Evolutionary conservation across 2,329 filamentous ascomycete genomes (phyloP), one percentile per base, ranked within the genome.

Genomic region (Rhinocladiella similis): DNA sequence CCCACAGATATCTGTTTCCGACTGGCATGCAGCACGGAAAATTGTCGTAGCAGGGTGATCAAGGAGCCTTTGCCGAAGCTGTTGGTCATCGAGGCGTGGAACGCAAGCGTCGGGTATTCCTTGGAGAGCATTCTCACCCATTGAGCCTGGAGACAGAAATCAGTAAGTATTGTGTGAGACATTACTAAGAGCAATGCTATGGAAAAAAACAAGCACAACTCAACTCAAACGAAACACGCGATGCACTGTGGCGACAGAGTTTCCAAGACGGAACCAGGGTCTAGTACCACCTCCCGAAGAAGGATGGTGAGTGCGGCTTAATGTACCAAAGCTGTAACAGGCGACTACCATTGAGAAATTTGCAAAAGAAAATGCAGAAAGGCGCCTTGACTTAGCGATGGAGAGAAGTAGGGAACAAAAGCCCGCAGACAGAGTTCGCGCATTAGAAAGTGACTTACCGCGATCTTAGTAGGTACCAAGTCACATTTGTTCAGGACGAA

Each of bases 301-400:
- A 51, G 47, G 51, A 41, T 78, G 80, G 81, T 84, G 87, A 88
- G 86, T 81, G 78, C 80, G 80, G 81, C 80, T 97, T 80, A 74
- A 86, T 99, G 84, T 97, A 87, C 94, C 94, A 97, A 90, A 85
- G 88, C 88, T 91, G 90, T 99, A 99, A 99, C 94, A 95, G 92
- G 90, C 83, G 77, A 77, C 80, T 84, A 86, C 87, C 88, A 90
- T 94, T 86, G 73, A 81, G 74, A 72, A 77, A 80, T 76, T 74
- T 78, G 13, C 72, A 72, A 68, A 76, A 72, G 74, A 7, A n/a
- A 77, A 78, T 82, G 84, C 77, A 77, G 79, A 86, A 85, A 83
- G 83, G 80, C 80, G 84, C 80, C 87, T 88, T 90, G 89, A 95
- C 93, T 94, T 95, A 91, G 94, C 91, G 83, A 79, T 74, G 70